Conservation (phyloP, 805 yeast genomes). For the Groenewaldozyma salmanticensis region DNA sequence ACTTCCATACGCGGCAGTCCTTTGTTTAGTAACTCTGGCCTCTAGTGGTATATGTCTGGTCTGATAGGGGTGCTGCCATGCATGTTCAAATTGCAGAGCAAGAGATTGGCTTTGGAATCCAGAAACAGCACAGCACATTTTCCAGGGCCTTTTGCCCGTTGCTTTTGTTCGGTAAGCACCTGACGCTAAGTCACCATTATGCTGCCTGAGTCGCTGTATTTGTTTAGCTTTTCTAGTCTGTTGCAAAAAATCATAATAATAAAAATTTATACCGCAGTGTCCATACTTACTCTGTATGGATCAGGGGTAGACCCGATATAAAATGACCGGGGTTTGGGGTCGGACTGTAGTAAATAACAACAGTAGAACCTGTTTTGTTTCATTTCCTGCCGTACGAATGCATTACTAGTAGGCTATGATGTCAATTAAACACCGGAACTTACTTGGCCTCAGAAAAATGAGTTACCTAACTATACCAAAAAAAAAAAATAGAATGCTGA, state of each 20-base stretch:
- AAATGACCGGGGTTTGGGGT: constrained; percentile 46
- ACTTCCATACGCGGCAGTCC: constrained; percentile 7
- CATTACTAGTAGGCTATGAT: too few species aligned
- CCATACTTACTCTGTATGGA: constrained; percentile 38
- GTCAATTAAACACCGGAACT: too few species aligned
- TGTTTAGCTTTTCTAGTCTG: not conserved
- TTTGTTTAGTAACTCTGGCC: constrained; percentile 30
- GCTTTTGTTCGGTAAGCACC: constrained; percentile 64
- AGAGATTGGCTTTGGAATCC: constrained; percentile 63
- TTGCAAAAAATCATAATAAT: not conserved
- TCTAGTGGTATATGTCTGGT: constrained; percentile 47
- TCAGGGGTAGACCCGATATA: constrained; percentile 81
- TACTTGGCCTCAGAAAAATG: too few species aligned
- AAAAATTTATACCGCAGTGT: not conserved
- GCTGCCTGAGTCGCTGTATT: constrained; percentile 53
- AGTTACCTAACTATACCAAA: too few species aligned
- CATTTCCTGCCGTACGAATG: too few species aligned
- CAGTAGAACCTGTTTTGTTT: constrained; percentile 41
- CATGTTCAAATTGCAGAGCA: constrained; percentile 77
- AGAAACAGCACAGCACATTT: constrained; percentile 48
- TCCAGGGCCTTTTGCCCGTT: constrained; percentile 63
- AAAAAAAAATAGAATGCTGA: too few species aligned
- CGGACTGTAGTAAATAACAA: constrained; percentile 59
- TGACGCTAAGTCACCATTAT: constrained; percentile 53
- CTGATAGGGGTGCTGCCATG: constrained; percentile 65